Percentiles rank a stretch among this genome's conserved stretches.
Conservation (phyloP, 306 rosid genomes). For the Quercus agrifolia region DNA sequence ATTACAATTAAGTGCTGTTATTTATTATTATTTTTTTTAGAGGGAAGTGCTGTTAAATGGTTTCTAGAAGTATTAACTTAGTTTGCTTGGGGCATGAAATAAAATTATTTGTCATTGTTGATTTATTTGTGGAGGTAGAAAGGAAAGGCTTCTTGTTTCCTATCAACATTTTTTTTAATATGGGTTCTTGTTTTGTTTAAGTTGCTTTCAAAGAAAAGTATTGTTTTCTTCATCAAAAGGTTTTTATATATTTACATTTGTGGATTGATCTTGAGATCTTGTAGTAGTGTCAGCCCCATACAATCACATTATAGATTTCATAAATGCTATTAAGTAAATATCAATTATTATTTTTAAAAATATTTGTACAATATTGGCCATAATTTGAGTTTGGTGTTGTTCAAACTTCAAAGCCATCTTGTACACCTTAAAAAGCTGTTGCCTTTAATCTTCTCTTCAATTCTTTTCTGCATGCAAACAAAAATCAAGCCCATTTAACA, state of each 20-base stretch:
- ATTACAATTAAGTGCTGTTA: no score
- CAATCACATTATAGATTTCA: no score
- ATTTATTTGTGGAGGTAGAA: not conserved
- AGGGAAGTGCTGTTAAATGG: not conserved
- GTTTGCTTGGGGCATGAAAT: not conserved
- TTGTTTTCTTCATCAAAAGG: not conserved
- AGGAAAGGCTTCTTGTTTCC: not conserved
- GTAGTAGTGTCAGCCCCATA: no score
- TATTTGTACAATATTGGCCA: no score
- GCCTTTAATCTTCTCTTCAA: slow-evolving; percentile 55
- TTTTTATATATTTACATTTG: no score
- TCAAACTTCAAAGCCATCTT: not conserved
- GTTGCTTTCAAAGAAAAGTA: not conserved
- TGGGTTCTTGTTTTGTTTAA: no score
- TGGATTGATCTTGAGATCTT: no score
- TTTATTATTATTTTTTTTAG: no score
- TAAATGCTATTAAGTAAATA: no score
- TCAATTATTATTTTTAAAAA: no score
- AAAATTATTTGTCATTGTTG: not conserved
- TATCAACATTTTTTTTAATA: no score
- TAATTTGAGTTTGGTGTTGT: no score
- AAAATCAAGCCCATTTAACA: not conserved
- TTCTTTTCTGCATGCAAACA: slow-evolving; percentile 45
- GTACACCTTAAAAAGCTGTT: slow-evolving; percentile 22
- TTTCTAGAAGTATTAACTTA: not conserved